phyloP scores from a whole-genome alignment of 169 alveolate genomes.

The Cyclospora cayetanensis region DNA sequence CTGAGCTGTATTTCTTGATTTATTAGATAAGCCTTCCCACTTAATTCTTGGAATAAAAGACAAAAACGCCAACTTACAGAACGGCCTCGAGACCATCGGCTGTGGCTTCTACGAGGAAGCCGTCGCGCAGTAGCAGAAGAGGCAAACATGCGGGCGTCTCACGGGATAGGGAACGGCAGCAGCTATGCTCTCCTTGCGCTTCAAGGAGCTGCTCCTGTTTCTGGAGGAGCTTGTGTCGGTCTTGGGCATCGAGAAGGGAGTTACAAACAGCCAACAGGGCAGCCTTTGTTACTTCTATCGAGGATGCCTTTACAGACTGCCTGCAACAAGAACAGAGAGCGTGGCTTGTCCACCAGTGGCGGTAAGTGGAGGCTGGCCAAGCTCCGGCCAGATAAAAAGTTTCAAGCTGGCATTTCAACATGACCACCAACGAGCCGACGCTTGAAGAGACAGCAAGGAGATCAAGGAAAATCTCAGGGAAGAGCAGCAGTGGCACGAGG shows the following conservation, averaged over 20 bases:
- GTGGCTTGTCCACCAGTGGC: too few species aligned
- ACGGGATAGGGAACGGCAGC: neutral
- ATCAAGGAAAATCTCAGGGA: too few species aligned
- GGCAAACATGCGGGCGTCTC: neutral
- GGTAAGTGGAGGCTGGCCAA: too few species aligned
- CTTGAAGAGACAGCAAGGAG: too few species aligned
- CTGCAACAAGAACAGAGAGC: neutral
- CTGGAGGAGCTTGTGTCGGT: neutral
- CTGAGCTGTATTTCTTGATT: too few species aligned
- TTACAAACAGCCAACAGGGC: neutral
- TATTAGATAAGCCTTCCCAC: too few species aligned
- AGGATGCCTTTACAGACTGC: neutral
- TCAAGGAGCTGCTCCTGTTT: neutral
- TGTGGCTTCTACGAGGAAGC: neutral
- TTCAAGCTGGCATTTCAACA: too few species aligned
- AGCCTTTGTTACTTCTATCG: neutral
- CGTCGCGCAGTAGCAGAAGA: slow-evolving; percentile 20
- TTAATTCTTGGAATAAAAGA: too few species aligned
- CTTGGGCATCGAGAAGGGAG: neutral
- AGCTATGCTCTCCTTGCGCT: neutral
- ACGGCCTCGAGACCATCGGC: neutral
- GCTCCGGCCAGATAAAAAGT: too few species aligned
- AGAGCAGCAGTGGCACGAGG: too few species aligned
- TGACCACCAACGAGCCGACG: too few species aligned
- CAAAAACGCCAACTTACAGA: neutral